phyloP scores from a whole-genome alignment of 2,329 filamentous ascomycete species.

The Colletotrichum chrysophilum region DNA sequence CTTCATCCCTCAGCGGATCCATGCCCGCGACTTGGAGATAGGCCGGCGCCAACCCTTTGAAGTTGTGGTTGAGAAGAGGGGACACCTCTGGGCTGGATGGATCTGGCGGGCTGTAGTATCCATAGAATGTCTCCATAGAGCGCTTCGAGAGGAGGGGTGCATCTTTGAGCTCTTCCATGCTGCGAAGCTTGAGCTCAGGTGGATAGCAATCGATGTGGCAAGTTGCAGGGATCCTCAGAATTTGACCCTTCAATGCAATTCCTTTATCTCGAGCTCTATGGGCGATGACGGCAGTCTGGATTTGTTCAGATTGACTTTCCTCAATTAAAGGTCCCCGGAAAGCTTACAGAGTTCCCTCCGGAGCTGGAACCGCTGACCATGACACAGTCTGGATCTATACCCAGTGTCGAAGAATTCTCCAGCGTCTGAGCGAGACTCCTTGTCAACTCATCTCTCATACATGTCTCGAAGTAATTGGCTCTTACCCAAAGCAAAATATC shows the following conservation, averaged over 20 bases:
- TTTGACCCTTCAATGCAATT: not conserved
- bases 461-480: not conserved
- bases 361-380: not conserved
- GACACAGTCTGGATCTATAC: not conserved
- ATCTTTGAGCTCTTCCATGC: not conserved
- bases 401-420: not conserved
- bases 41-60: not conserved
- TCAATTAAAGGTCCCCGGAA: rapidly evolving
- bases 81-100: not conserved
- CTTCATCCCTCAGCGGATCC: not conserved
- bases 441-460: not conserved
- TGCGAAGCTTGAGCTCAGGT: not conserved
- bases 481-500: not conserved
- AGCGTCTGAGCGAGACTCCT: not conserved
- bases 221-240: not conserved
- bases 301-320: rapidly evolving
- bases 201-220: not conserved
- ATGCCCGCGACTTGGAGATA: not conserved
- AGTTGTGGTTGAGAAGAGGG: not conserved
- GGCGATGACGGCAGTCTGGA: not conserved
- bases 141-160: not conserved
- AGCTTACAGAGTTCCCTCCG: not conserved
- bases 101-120: not conserved
- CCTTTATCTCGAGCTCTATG: not conserved
- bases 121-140: not conserved